These are phyloP conservation scores for Fusarium sp. DNA, from an alignment of 2,329 filamentous ascomycete species.

Conservation along the genomic window DNA sequence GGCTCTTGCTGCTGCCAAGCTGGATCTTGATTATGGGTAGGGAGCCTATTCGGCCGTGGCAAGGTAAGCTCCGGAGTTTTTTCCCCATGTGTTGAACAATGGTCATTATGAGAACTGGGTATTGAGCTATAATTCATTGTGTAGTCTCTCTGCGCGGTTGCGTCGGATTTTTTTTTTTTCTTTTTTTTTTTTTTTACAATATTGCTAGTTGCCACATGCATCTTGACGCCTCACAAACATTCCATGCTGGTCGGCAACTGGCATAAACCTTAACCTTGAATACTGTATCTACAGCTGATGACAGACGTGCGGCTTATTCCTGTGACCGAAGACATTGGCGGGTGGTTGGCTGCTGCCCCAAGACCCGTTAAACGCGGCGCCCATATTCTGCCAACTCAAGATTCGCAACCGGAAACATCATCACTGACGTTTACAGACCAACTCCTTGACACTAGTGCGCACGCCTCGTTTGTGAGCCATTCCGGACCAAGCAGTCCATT, in stretches of 20 bases:
- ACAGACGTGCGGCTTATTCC: conserved; percentile 5
- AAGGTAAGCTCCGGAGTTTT: neutral
- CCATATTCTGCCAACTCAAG: conserved; percentile 1
- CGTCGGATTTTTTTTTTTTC: neutral
- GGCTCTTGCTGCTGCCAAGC: conserved; percentile 13
- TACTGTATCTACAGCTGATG: conserved; percentile 10
- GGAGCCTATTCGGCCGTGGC: conserved; percentile 3
- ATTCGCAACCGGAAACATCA: conserved; percentile 33
- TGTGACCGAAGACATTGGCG: neutral
- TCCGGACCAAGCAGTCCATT: conserved; percentile 3
- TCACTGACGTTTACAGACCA: conserved; percentile 27
- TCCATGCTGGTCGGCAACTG: conserved; percentile 18
- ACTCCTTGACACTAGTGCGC: conserved; percentile 9
- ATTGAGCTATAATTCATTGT: neutral
- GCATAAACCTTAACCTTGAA: conserved; percentile 36
- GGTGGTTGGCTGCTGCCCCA: neutral
- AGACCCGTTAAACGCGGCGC: conserved; percentile 20
- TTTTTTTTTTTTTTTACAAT: neutral
- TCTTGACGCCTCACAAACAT: conserved; percentile 3
- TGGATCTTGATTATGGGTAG: conserved; percentile 2
- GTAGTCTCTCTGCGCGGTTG: neutral
- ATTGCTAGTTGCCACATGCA: conserved; percentile 7
- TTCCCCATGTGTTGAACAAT: neutral
- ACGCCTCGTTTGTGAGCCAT: conserved; percentile 19
- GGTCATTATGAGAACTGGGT: neutral